Percentiles rank a stretch among this genome's conserved stretches.
These are phyloP conservation scores for Serendipita sp. DNA, from an alignment of 768 basidiomycete species.

Conservation along the genomic window DNA sequence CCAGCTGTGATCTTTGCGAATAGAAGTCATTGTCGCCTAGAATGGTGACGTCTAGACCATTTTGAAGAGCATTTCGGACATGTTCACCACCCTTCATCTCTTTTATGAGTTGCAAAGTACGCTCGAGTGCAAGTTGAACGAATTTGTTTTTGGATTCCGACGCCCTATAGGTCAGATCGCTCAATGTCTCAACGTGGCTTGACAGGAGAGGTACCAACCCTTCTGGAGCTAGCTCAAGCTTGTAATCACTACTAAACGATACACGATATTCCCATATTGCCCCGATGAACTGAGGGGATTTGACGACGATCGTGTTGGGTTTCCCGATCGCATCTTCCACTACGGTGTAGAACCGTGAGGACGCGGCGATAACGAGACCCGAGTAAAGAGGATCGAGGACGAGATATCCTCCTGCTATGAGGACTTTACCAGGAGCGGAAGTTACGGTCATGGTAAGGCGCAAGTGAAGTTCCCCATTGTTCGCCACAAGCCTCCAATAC, in stretches of 20 bases:
- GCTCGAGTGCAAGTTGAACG: conserved; percentile 74
- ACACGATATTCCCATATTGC: conserved; percentile 63
- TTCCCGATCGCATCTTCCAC: conserved; percentile 26
- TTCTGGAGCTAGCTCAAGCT: background rate
- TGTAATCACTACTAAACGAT: conserved; percentile 20
- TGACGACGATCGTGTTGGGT: conserved; percentile 42
- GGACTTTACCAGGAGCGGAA: conserved; percentile 88
- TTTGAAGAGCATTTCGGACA: conserved; percentile 27
- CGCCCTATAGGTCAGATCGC: conserved; percentile 11
- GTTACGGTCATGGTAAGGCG: conserved; percentile 39
- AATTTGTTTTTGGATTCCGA: conserved; percentile 68
- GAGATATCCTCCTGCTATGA: conserved; percentile 91
- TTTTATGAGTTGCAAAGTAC: conserved; percentile 48
- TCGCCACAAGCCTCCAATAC: background rate
- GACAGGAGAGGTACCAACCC: background rate
- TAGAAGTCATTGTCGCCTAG: conserved; percentile 97
- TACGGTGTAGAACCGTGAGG: conserved; percentile 83
- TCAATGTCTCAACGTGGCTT: background rate
- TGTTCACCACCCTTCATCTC: conserved; percentile 36
- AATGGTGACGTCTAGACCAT: conserved; percentile 61
- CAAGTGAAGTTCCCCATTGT: background rate
- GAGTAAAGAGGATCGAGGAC: conserved; percentile 78
- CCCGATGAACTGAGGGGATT: conserved; percentile 80
- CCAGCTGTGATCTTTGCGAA: conserved; percentile 73
- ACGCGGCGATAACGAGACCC: conserved; percentile 81